phyloP scores from a whole-genome alignment of 2,329 filamentous ascomycete genomes.

The Exophiala calicioides region DNA sequence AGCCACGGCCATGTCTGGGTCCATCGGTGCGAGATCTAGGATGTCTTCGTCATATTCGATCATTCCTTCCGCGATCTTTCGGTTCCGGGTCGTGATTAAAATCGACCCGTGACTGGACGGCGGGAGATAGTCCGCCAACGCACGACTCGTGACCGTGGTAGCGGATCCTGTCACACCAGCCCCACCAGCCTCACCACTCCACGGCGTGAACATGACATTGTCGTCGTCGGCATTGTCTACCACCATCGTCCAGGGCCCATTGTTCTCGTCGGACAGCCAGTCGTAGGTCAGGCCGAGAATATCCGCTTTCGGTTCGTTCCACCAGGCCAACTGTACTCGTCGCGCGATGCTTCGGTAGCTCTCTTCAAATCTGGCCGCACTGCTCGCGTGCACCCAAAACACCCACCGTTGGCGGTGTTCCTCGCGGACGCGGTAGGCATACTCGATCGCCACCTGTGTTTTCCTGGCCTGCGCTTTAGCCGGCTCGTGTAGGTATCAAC shows the following conservation, averaged over 20 bases:
- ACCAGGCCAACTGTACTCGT: constrained; percentile 16
- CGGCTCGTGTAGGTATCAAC: neutral
- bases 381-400: constrained; percentile 36
- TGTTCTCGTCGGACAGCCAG: constrained; percentile 14
- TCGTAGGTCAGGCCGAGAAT: constrained; percentile 7
- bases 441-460: constrained; percentile 35
- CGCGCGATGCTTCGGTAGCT: constrained; percentile 31
- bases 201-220: constrained; percentile 4
- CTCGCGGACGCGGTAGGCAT: constrained; percentile 30
- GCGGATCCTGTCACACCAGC: no score
- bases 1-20: constrained; percentile 18
- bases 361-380: constrained; percentile 29
- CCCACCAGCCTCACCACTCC: constrained; percentile 1
- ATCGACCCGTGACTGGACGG: constrained; percentile 26
- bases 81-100: constrained; percentile 24
- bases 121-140: constrained; percentile 27
- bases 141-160: no score
- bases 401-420: constrained; percentile 28
- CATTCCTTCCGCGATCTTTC: constrained; percentile 6
- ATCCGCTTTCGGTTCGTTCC: constrained; percentile 8
- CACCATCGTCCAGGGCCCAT: constrained; percentile 15
- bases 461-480: constrained; percentile 29
- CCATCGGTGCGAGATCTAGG: constrained; percentile 19
- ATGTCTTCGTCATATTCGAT: constrained; percentile 16
- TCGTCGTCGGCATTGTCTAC: constrained; percentile 18